These are phyloP conservation scores for Magnolia kwangsiensis DNA, from an alignment of 164 flowering plant genomes.

Conservation along the genomic window DNA sequence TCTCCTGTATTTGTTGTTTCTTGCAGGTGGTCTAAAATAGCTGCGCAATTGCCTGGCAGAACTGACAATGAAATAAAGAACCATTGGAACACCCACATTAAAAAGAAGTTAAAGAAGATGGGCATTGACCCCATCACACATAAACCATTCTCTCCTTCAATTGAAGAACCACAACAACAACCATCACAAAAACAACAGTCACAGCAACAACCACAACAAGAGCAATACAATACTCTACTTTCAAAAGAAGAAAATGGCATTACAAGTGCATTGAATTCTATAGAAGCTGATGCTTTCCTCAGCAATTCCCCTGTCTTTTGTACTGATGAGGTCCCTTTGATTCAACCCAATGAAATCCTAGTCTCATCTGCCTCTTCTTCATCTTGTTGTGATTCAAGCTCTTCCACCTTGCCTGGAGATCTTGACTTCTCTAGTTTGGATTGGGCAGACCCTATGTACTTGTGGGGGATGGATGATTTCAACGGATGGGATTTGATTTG, in stretches of 20 bases:
- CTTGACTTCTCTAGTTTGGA: constrained; percentile 36
- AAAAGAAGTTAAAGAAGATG: constrained; percentile 68
- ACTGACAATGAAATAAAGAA: constrained; percentile 77
- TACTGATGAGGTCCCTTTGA: constrained; percentile 65
- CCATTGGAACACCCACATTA: constrained; percentile 80
- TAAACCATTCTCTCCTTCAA: constrained; percentile 31
- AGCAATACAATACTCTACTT: constrained; percentile 13
- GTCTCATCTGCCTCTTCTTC: constrained; percentile 31
- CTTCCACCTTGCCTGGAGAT: constrained; percentile 28
- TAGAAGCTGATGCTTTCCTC: constrained; percentile 12
- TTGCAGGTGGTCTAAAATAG: constrained; percentile 74
- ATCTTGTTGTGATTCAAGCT: constrained; percentile 23
- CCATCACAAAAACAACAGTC: constrained; percentile 7
- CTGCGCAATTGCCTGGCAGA: constrained; percentile 74
- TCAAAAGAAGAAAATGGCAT: constrained; percentile 22
- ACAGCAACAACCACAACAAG: constrained; percentile 8
- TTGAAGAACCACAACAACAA: constrained; percentile 21
- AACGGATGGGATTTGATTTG: constrained; percentile 44
- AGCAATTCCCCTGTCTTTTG: constrained; percentile 32
- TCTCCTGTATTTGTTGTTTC: neutral
- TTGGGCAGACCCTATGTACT: constrained; percentile 30
- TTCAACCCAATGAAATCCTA: constrained; percentile 56
- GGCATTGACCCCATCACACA: constrained; percentile 74
- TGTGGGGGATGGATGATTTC: constrained; percentile 44
- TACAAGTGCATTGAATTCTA: constrained; percentile 13